Evolutionary conservation across 345 rosid species (phyloP), one percentile per base, ranked within the genome.

Genomic region (Angophora floribunda): DNA sequence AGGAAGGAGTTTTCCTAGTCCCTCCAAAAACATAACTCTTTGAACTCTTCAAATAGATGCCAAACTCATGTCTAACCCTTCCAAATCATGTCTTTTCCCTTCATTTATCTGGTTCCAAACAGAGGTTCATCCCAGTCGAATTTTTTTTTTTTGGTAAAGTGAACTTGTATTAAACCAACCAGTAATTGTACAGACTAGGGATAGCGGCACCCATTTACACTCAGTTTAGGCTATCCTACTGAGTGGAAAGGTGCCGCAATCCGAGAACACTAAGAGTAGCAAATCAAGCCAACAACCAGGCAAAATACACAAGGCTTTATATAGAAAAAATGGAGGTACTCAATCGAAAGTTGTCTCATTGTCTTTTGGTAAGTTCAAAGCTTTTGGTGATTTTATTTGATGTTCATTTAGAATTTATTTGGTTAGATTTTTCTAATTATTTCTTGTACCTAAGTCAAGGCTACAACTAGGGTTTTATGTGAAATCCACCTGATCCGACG

Each of bases 41-140:
- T 26, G 30, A 5, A 59, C 30, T 11, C 26, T 59, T 59, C 5
- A 26, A 59, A 59, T n/a, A 59, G 65, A 26, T 59, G 65, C 13
- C 10, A 26, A 2, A 59, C 24, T n/a, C 65, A 59, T 0, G 30
- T 11, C 4, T 5, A 0, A 3, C 65, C 65, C 30, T 26, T 59
- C 65, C 65, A 59, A 59, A 59, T 59, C 13, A 59, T 26, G 7
- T 26, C 7, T 5, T 26, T 59, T 59, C 3, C 30, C 30, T 59
- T 59, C 65, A 5, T 59, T 59, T 10, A 59, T 59, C 65, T 1
- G 26, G 26, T 26, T 59, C 30, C 0, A 28, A 59, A 59, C 7
- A 11, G 14, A 26, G 7, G 65, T 59, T 59, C 65, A 59, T 59
- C 30, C 0, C 2, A 5, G 7, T 26, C 2, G n/a, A n/a, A n/a